A percentile compares a stretch with the other conserved stretches of the same genome.
Evolutionary conservation across 495 filamentous ascomycete species (phyloP).

Genomic region (Podospora appendiculata): DNA sequence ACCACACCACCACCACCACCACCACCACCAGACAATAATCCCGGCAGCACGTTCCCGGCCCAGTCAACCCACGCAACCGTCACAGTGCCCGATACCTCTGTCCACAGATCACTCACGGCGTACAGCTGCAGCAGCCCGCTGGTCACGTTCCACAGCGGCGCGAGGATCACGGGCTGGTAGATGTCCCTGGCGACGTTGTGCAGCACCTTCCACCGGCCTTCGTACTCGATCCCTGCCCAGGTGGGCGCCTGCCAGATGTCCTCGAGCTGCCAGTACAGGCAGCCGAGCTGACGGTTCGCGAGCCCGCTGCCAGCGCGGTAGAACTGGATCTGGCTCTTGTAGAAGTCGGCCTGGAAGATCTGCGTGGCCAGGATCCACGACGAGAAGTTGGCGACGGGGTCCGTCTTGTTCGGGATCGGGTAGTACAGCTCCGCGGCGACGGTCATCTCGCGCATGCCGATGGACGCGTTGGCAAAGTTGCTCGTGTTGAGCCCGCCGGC

Average conservation of each 20-base stretch:
- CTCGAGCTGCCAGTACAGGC: conserved; percentile 63
- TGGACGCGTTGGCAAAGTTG: conserved; percentile 29
- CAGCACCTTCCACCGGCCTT: conserved; percentile 59
- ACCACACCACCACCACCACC: neutral
- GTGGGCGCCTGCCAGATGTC: conserved; percentile 65
- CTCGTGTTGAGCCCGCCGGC: conserved; percentile 40
- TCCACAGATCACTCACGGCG: conserved; percentile 52
- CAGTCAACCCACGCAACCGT: conserved; percentile 23
- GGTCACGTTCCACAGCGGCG: conserved; percentile 52
- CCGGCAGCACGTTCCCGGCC: conserved; percentile 10
- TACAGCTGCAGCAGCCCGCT: conserved; percentile 50
- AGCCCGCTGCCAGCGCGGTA: conserved; percentile 56
- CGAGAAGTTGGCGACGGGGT: conserved; percentile 56
- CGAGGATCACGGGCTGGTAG: conserved; percentile 53
- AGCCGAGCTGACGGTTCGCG: conserved; percentile 54
- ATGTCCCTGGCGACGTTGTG: conserved; percentile 55
- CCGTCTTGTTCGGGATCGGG: conserved; percentile 49
- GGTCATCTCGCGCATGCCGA: conserved; percentile 60
- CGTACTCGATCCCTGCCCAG: conserved; percentile 59
- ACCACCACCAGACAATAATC: neutral
- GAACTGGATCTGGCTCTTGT: conserved; percentile 55
- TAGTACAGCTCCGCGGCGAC: conserved; percentile 52
- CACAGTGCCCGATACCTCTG: conserved; percentile 17
- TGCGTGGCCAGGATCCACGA: conserved; percentile 64
- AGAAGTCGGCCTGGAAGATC: conserved; percentile 61